Base-by-base conservation (phyloP, 306 rosid species). In the Arachis stenosperma region DNA sequence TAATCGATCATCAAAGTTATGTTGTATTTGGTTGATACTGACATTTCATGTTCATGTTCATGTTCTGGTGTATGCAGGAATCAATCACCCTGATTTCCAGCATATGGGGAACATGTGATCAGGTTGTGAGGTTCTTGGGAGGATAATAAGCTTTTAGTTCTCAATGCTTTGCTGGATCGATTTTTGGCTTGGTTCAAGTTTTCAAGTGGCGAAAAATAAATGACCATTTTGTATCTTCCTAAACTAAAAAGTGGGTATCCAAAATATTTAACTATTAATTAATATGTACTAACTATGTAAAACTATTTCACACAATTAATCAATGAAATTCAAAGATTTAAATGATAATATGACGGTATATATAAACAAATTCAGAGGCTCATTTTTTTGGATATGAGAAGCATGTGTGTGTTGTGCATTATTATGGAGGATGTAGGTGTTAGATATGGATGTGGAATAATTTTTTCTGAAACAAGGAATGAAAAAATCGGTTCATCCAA, bases 61-160 rank as follows among this genome's bases (percentile, higher is more conserved):
- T 73, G 11, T 79, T 43, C 36, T 60, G 69, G 51, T 77, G 56
- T 61, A 30, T 80, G 86, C 96, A 88, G 93, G 90, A 88, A 73
- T 78, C 83, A 70, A 30, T 80, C 82, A 64, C 87, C 85, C 29
- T 76, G 81, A 69, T 67, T 62, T 83, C 70, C 58, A 59, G 8
- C 48, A 40, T 14, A 58, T 64, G 83, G 84, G 61, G 47, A 48
- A 53, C 64, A 76, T 29, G 59, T 64, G 65, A 78, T 75, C 78
- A 78, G 59, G 67, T 67, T 71, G 73, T 75, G 78, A 65, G 79
- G 67, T 76, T 70, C 64, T 70, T 69, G 27, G 47, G 70, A 80
- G 47, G 61, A 61, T 46, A 54, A 37, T 46, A 54, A 37, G 69
- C 62, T 40, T 64, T 8, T 46, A 12, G 69, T 64, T 57, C 75